Evolutionary conservation across 2,329 filamentous ascomycete genomes (phyloP).

Genomic region (Lasiodiplodia sp.): DNA sequence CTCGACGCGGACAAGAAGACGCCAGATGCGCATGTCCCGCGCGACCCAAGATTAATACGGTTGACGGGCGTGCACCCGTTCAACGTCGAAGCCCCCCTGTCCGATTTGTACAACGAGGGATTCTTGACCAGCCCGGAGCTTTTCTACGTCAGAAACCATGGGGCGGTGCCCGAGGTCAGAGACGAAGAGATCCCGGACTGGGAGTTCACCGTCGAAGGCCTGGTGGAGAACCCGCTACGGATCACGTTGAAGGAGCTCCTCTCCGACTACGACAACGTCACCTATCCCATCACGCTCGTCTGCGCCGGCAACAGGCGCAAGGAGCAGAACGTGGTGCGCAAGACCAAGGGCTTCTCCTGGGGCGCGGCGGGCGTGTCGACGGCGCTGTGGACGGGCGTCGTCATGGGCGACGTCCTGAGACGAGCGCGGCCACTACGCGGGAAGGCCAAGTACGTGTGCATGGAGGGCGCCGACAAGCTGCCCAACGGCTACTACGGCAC

Average conservation of each 20-base stretch:
- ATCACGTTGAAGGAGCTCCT: conserved; percentile 77
- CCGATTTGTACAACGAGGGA: conserved; percentile 77
- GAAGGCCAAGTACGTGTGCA: conserved; percentile 82
- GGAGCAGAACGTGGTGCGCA: conserved; percentile 89
- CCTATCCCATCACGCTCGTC: conserved; percentile 85
- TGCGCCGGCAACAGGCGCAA: conserved; percentile 92
- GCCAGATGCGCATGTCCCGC: conserved; percentile 80
- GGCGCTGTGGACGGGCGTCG: conserved; percentile 84
- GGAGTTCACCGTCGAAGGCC: conserved; percentile 82
- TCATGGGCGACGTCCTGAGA: conserved; percentile 74
- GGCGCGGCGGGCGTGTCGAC: conserved; percentile 87
- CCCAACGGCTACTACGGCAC: conserved; percentile 92
- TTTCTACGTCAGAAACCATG: conserved; percentile 93
- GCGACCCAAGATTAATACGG: conserved; percentile 82
- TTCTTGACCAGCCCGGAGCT: conserved; percentile 88
- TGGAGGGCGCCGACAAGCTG: conserved; percentile 87
- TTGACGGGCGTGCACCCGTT: conserved; percentile 90
- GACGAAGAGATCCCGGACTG: conserved; percentile 78
- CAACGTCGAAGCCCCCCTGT: conserved; percentile 86
- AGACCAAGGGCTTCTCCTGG: conserved; percentile 95
- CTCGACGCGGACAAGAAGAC: conserved; percentile 81
- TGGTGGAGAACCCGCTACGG: conserved; percentile 78
- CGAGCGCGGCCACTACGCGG: conserved; percentile 69
- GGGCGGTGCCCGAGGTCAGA: conserved; percentile 76
- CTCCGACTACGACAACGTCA: conserved; percentile 78